These are phyloP conservation scores for Neurospora sp. DNA, from an alignment of 495 filamentous ascomycete genomes.

Conservation along the genomic window DNA sequence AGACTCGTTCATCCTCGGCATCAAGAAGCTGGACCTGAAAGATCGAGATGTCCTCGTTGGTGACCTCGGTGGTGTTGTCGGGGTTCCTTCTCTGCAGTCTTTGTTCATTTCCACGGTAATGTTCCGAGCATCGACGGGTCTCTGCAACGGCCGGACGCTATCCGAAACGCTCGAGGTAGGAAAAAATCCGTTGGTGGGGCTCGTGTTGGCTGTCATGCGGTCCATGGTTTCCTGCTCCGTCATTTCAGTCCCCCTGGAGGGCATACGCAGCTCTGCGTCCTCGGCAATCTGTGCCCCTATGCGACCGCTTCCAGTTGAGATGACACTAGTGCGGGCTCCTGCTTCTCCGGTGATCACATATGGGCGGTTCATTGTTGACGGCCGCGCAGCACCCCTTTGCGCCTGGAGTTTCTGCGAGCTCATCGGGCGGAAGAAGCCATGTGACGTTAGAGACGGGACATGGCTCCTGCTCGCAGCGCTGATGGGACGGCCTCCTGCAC, in stretches of 20 bases:
- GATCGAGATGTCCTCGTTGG: slow-evolving; percentile 59
- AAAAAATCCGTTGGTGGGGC: slow-evolving; percentile 54
- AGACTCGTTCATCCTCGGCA: slow-evolving; percentile 38
- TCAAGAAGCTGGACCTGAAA: slow-evolving; percentile 58
- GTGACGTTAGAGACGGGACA: slow-evolving; percentile 77
- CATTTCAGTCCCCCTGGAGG: slow-evolving; percentile 69
- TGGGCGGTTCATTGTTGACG: slow-evolving; percentile 27
- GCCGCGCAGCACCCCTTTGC: slow-evolving; percentile 54
- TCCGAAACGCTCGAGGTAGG: slow-evolving; percentile 59
- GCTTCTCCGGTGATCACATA: slow-evolving; percentile 24
- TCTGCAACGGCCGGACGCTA: slow-evolving; percentile 59
- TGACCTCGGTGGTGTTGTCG: slow-evolving; percentile 21
- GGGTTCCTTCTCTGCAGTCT: slow-evolving; percentile 37
- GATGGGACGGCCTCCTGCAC: slow-evolving; percentile 43
- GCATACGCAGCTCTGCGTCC: slow-evolving; percentile 44
- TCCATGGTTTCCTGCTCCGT: slow-evolving; percentile 56
- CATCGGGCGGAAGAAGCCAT: slow-evolving; percentile 94
- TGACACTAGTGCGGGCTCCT: slow-evolving; percentile 36
- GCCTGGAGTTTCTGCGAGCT: slow-evolving; percentile 91
- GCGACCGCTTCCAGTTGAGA: slow-evolving; percentile 34
- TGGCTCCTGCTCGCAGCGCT: slow-evolving; percentile 71
- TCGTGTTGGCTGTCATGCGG: slow-evolving; percentile 61
- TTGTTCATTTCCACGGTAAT: slow-evolving; percentile 48
- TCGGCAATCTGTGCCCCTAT: slow-evolving; percentile 26
- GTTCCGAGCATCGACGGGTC: slow-evolving; percentile 38